These are phyloP conservation scores for Lepidopterella palustris DNA, from an alignment of 495 filamentous ascomycete species.

Conservation along the genomic window DNA sequence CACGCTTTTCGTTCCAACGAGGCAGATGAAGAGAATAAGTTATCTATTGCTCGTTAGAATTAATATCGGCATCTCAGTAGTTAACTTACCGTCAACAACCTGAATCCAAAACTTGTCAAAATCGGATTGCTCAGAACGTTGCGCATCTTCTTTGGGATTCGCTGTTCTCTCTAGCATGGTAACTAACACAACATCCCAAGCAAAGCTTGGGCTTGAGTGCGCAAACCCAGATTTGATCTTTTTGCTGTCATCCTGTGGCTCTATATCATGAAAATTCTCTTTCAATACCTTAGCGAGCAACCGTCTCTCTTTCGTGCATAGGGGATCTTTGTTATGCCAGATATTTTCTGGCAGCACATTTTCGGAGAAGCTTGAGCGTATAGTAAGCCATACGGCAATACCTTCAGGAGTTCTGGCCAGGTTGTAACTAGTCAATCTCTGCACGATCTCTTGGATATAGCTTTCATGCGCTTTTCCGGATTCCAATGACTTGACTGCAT, in stretches of 20 bases:
- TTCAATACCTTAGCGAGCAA: slow-evolving; percentile 69
- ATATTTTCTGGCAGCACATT: slow-evolving; percentile 58
- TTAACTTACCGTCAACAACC: slow-evolving; percentile 70
- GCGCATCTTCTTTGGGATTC: slow-evolving; percentile 30
- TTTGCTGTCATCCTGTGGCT: slow-evolving; percentile 43
- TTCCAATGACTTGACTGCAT: slow-evolving; percentile 36
- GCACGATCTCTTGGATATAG: slow-evolving; percentile 55
- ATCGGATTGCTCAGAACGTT: slow-evolving; percentile 33
- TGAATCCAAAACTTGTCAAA: slow-evolving; percentile 84
- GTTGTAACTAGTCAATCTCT: slow-evolving; percentile 54
- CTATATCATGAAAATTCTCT: slow-evolving; percentile 53
- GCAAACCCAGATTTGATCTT: slow-evolving; percentile 50
- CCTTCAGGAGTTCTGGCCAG: slow-evolving; percentile 76
- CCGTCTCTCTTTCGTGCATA: slow-evolving; percentile 55
- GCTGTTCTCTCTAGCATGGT: slow-evolving; percentile 33
- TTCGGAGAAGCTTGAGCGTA: slow-evolving; percentile 55
- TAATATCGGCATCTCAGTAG: not conserved
- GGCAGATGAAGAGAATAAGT: slow-evolving; percentile 69
- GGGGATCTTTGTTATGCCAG: slow-evolving; percentile 69
- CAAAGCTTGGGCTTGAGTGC: slow-evolving; percentile 77
- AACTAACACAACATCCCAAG: slow-evolving; percentile 71
- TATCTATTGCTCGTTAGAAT: slow-evolving; percentile 46
- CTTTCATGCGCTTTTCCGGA: slow-evolving; percentile 36
- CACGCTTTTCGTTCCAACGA: slow-evolving; percentile 85
- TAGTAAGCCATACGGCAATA: slow-evolving; percentile 76